A percentile compares a stretch with the other conserved stretches of the same genome.
These are phyloP conservation scores for Metschnikowia vanudenii DNA, from an alignment of 805 yeast species.

Conservation along the genomic window DNA sequence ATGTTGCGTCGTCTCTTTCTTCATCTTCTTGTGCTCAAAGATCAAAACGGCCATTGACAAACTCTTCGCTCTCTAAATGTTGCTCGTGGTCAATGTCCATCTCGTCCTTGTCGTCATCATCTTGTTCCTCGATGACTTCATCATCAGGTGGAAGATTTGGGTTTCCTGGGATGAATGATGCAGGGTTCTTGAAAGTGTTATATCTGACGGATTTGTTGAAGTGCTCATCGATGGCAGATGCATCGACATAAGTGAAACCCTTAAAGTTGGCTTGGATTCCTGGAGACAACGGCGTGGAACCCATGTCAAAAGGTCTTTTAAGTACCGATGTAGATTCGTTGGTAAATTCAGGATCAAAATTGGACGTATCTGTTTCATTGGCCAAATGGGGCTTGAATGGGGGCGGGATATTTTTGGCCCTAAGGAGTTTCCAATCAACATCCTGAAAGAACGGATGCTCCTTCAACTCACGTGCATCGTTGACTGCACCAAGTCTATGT, in stretches of 20 bases:
- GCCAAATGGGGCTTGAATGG: conserved; percentile 94
- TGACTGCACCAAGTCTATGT: conserved; percentile 87
- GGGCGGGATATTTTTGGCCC: conserved; percentile 83
- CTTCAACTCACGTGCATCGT: conserved; percentile 89
- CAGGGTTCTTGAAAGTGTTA: conserved; percentile 46
- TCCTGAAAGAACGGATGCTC: conserved; percentile 92
- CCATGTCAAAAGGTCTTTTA: conserved; percentile 61
- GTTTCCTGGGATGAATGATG: conserved; percentile 76
- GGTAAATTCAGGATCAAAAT: conserved; percentile 97
- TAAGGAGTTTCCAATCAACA: conserved; percentile 82
- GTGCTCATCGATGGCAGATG: conserved; percentile 86
- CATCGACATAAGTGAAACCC: conserved; percentile 96
- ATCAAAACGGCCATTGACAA: conserved; percentile 88
- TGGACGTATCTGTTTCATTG: conserved; percentile 91
- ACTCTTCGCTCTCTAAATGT: conserved; percentile 71
- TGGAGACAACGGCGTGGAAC: conserved; percentile 83
- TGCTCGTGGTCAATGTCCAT: conserved; percentile 49
- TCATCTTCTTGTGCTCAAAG: conserved; percentile 37
- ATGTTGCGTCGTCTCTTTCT: not conserved
- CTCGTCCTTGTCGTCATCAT: conserved; percentile 47
- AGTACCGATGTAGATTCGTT: conserved; percentile 83
- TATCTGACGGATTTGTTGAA: conserved; percentile 45
- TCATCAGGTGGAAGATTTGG: conserved; percentile 81
- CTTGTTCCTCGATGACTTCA: conserved; percentile 70
- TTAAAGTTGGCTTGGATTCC: conserved; percentile 95